phyloP scores from a whole-genome alignment of 352 stramenopile genomes.

The Stramenopiles sp. region DNA sequence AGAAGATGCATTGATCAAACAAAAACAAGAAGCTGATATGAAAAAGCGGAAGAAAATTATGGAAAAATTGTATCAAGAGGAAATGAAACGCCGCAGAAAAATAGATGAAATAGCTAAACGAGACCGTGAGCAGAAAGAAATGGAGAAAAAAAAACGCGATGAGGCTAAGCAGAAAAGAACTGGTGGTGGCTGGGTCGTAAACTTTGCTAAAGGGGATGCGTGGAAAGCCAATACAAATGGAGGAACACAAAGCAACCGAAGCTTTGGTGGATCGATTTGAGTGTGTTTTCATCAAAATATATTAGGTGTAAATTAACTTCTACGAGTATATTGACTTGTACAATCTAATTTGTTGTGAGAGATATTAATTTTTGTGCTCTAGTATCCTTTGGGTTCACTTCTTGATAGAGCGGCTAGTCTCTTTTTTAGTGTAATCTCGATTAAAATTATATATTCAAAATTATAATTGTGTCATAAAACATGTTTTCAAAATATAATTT shows the following conservation, averaged over 20 bases:
- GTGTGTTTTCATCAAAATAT: too few relatives aligned
- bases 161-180: not conserved
- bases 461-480: too few relatives aligned
- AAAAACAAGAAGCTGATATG: not conserved
- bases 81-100: not conserved
- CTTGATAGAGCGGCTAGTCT: too few relatives aligned
- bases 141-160: not conserved
- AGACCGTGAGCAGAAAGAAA: not conserved
- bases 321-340: too few relatives aligned
- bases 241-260: not conserved
- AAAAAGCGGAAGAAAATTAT: not conserved
- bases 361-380: too few relatives aligned
- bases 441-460: too few relatives aligned
- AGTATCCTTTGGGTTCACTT: too few relatives aligned
- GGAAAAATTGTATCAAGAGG: not conserved
- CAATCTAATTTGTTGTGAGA: too few relatives aligned
- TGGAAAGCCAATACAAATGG: not conserved
- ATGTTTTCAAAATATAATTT: too few relatives aligned
- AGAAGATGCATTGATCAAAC: not conserved
- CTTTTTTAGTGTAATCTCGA: too few relatives aligned
- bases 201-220: not conserved
- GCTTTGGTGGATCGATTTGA: not conserved
- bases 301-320: too few relatives aligned
- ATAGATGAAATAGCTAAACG: not conserved
- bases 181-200: not conserved